These are phyloP conservation scores for Dendrocalamus sinicus DNA, from an alignment of 176 grass and related monocot genomes.

Conservation along the genomic window DNA sequence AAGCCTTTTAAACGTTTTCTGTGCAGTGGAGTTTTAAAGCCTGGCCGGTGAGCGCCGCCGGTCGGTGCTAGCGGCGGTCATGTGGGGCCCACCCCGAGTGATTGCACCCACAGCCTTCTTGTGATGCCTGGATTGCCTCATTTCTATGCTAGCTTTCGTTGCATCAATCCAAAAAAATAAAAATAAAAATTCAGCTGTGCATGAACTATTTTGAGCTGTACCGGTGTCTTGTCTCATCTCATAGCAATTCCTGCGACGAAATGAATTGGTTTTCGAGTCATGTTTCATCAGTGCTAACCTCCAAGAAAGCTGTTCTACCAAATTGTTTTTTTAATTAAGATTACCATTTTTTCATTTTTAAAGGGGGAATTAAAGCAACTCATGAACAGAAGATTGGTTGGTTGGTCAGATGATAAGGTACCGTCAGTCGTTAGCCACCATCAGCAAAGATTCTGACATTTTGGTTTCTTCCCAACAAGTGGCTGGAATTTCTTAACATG, in stretches of 20 bases:
- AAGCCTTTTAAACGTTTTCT: background rate
- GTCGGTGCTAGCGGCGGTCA: background rate
- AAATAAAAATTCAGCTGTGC: background rate
- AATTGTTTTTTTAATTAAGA: background rate
- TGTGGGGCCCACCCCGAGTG: background rate
- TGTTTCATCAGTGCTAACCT: background rate
- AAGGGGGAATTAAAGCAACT: background rate
- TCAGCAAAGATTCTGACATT: conserved; percentile 33
- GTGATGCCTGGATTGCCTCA: background rate
- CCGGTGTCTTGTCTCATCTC: background rate
- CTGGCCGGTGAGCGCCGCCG: background rate
- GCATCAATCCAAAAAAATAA: background rate
- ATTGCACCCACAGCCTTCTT: background rate
- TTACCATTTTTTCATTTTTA: too few species aligned
- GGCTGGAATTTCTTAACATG: conserved; percentile 17
- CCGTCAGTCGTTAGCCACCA: conserved; percentile 22
- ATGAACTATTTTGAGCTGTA: background rate
- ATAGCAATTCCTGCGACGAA: background rate
- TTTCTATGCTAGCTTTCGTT: background rate
- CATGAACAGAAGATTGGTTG: background rate
- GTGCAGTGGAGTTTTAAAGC: conserved; percentile 23
- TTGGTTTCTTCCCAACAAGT: conserved; percentile 24
- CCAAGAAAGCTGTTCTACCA: background rate
- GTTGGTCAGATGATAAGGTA: conserved; percentile 28
- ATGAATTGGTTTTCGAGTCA: background rate